Conservation (phyloP, 176 grass and related monocot genomes). For the Poa annua region DNA sequence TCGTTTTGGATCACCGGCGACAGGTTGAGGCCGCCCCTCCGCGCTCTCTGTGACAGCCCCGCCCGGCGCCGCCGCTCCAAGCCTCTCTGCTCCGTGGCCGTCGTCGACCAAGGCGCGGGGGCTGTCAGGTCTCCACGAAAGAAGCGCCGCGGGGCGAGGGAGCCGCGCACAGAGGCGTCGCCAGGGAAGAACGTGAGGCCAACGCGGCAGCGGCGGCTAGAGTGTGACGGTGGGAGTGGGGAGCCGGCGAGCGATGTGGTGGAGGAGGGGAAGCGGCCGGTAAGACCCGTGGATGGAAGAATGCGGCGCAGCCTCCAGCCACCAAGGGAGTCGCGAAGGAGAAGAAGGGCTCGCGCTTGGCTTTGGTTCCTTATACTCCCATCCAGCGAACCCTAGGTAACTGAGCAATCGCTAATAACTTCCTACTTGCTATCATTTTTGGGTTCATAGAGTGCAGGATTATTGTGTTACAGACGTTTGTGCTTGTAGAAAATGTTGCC, state of each 20-base stretch:
- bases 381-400: slow-evolving; percentile 18
- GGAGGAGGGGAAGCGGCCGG: slow-evolving; percentile 41
- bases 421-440: background rate
- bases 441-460: background rate
- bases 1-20: too few relatives aligned
- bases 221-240: slow-evolving; percentile 16
- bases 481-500: background rate
- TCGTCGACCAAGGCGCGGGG: background rate
- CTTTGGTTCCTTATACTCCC: slow-evolving; percentile 30
- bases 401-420: slow-evolving; percentile 21
- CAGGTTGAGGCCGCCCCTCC: background rate
- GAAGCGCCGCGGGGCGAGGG: slow-evolving; percentile 13
- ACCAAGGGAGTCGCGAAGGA: slow-evolving; percentile 33
- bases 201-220: background rate
- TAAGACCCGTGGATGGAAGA: slow-evolving; percentile 49
- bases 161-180: slow-evolving; percentile 31
- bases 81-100: background rate
- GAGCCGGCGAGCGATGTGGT: slow-evolving; percentile 45
- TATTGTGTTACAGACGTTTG: background rate
- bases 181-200: slow-evolving; percentile 39
- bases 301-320: background rate
- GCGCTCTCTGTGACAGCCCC: background rate
- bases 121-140: background rate
- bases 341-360: slow-evolving; percentile 46
- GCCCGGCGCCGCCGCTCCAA: slow-evolving; percentile 2